Base-by-base conservation (phyloP, 441 rosid genomes). In the Adansonia rubrostipa region DNA sequence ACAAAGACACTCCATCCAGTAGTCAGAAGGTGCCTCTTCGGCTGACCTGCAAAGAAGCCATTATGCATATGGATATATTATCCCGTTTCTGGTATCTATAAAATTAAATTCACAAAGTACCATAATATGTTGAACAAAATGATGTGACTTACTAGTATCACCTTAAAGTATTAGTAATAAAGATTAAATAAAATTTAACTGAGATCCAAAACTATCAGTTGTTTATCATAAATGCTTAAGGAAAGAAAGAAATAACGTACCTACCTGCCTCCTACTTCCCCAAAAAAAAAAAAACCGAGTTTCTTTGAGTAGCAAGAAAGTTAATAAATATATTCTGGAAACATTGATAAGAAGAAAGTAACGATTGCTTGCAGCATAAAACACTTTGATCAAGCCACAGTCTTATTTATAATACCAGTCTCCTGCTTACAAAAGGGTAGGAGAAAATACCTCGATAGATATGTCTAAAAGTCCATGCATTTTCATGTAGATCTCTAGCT, bases 1-100 rank as follows among this genome's bases (percentile, higher is more conserved):
- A 95, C 96, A 86, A 95, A 93, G 19, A 95, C 93, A 77, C 99
- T 95, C 99, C 99, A 95, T 40, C 99, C 99, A 28, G 99, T 93
- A 66, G 99, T 95, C 65, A 95, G 90, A 82, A 95, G 77, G 78
- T 93, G 99, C 68, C 99, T 86, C 79, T 95, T 95, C 20, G 98
- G 99, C 77, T 95, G 99, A 64, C 98, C 98, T 93, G 89, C 66
- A 81, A 62, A 24, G 15, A 77, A 56, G 66, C 9, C 47, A 77
- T 8, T 45, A 58, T 22, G 20, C 45, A 78, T 50, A 78, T 78
- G 24, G 54, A 68, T 65, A 36, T 13, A 24, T 24, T 56, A 36
- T 62, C 67, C 19, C 10, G 13, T 60, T 61, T 75, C 80, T 64
- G 74, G 66, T 53, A 69, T 40, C 57, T 2, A 69, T 11, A 15